Evolutionary conservation across 768 basidiomycete genomes (phyloP).

Genomic region (Rubroboletus satanas): DNA sequence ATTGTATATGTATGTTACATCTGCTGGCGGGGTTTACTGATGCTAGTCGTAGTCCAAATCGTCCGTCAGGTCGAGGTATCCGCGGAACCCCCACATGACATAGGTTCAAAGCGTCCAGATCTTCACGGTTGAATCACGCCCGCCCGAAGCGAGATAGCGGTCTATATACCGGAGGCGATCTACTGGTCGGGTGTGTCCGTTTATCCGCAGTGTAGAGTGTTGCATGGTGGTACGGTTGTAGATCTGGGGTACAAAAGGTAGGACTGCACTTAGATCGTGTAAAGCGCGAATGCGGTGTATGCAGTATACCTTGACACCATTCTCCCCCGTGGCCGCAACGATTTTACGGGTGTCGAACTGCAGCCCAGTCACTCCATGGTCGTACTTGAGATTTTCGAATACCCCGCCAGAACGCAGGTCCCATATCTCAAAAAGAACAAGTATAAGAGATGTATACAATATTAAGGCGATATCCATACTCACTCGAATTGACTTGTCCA

Average conservation of each 20-base stretch:
- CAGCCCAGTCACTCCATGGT: constrained; percentile 83
- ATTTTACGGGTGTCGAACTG: constrained; percentile 97
- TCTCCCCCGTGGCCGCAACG: constrained; percentile 88
- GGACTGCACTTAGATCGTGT: neutral
- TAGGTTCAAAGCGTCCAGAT: constrained; percentile 81
- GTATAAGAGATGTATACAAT: neutral
- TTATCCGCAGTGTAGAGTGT: constrained; percentile 76
- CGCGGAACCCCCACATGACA: constrained; percentile 1
- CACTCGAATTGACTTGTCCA: constrained; percentile 91
- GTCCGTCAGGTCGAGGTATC: constrained; percentile 16
- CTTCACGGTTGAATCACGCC: constrained; percentile 80
- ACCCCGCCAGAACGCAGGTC: constrained; percentile 88
- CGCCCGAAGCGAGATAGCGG: constrained; percentile 88
- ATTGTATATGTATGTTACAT: constrained; percentile 27
- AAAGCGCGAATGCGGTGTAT: neutral
- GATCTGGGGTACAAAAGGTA: constrained; percentile 45
- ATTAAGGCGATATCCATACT: constrained; percentile 24
- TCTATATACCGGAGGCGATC: constrained; percentile 94
- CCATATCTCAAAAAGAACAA: constrained; percentile 67
- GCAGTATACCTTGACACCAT: constrained; percentile 74
- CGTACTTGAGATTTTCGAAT: constrained; percentile 86
- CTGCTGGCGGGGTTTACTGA: constrained; percentile 17
- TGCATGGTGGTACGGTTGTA: constrained; percentile 95
- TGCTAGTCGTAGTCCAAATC: constrained; percentile 17
- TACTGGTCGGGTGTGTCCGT: constrained; percentile 90